Evolutionary conservation across 305 asterid species (phyloP), one percentile per base, ranked within the genome.

Genomic region (Solanum hybrid): DNA sequence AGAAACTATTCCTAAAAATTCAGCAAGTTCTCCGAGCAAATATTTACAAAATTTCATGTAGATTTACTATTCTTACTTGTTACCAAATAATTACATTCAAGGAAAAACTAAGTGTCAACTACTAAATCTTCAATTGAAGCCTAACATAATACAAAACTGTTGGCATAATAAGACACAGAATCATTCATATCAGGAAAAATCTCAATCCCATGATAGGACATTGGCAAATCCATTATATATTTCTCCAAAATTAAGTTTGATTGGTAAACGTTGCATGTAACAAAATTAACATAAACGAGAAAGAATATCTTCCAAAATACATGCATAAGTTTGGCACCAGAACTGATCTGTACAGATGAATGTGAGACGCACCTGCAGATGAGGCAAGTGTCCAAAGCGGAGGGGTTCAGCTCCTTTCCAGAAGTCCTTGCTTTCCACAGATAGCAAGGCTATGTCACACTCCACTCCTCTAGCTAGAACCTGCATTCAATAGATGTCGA

Each of bases 361-460:
- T 78, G 86, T 46, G 76, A 81, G 88, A 81, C 31, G 89, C 88
- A 94, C 95, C 96, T 94, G 94, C 90, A 94, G 82, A 85, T 89
- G 90, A 90, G 96, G 96, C 92, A 94, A 90, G 78, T 89, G 91
- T 86, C 96, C 96, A 79, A 94, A 92, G 29, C 40, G 85, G 81
- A 94, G 94, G 64, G 96, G 96, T 71, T 94, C 95, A 42, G 91
- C 93, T 90, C 98, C 99, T 91, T 94, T 91, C 99, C 99, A 94
- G 89, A 94, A 94, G 85, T 96, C 97, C 90, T 95, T 88, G 88
- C 93, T 95, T 92, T 97, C 99, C 88, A 97, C 98, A 24, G 96
- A 94, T 90, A 96, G 98, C 90, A 97, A 94, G 90, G 99, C 99
- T 93, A 96, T 95, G 89, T 97, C 99, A 91, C 99, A 97, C 91